phyloP scores from a whole-genome alignment of 257 asterid species.

The Nyctanthes arbortristis region DNA sequence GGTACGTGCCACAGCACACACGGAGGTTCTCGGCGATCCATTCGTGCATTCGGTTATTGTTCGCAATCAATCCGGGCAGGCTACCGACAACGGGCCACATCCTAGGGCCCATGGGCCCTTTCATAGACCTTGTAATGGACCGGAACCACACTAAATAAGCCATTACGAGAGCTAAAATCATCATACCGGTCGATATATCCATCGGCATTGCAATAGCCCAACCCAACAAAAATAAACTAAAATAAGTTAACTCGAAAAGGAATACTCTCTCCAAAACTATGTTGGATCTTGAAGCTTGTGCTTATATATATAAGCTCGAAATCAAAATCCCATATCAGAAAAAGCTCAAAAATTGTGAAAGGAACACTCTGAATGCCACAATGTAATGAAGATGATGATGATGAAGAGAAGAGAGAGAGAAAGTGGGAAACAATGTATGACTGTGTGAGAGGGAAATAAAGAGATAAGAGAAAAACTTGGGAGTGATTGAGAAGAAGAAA shows the following conservation, averaged over 20 bases:
- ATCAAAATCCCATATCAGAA: neutral
- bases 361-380: neutral
- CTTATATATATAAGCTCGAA: no score
- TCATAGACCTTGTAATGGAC: slow-evolving; percentile 33
- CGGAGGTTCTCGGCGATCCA: slow-evolving; percentile 64
- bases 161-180: slow-evolving; percentile 33
- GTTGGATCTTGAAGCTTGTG: no score
- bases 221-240: no score
- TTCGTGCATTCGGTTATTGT: slow-evolving; percentile 48
- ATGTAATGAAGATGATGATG: neutral
- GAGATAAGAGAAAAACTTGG: slow-evolving; percentile 13
- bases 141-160: slow-evolving; percentile 54
- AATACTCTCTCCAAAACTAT: no score
- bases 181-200: slow-evolving; percentile 39
- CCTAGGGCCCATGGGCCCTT: slow-evolving; percentile 48
- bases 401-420: neutral
- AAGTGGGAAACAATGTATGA: neutral
- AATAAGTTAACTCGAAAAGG: no score
- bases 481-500: slow-evolving; percentile 34
- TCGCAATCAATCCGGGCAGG: slow-evolving; percentile 50
- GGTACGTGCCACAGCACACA: slow-evolving; percentile 58
- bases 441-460: neutral
- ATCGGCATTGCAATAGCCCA: slow-evolving; percentile 21
- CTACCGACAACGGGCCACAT: slow-evolving; percentile 62
- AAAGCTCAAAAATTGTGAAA: no score